A percentile compares a stretch with the other conserved stretches of the same genome.
These are phyloP conservation scores for Penicillium fuscoglaucum DNA, from an alignment of 2,329 filamentous ascomycete genomes.

Conservation along the genomic window DNA sequence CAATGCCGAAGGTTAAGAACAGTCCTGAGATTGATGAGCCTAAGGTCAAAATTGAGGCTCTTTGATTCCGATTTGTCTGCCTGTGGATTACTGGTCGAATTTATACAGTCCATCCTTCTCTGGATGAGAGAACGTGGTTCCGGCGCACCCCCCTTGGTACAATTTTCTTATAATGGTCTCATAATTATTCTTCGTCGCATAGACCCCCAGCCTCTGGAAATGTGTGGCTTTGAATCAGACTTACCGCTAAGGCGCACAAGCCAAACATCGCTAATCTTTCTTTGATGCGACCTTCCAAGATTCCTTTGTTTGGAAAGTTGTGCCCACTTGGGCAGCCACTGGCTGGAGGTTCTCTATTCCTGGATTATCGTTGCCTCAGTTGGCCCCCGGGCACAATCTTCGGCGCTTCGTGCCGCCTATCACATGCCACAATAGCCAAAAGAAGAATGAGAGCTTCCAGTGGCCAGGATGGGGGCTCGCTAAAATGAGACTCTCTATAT, in stretches of 20 bases:
- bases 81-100: neutral
- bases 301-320: neutral
- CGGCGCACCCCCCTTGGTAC: no score
- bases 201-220: neutral
- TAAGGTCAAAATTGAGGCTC: constrained; percentile 28
- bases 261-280: neutral
- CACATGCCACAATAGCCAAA: neutral
- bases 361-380: neutral
- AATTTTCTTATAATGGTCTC: neutral
- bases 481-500: no score
- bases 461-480: no score
- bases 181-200: neutral
- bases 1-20: constrained; percentile 50
- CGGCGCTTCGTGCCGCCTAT: neutral
- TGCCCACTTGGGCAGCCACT: neutral
- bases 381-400: neutral
- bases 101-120: neutral
- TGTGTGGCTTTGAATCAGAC: neutral
- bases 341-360: neutral
- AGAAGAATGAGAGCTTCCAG: neutral
- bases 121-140: neutral
- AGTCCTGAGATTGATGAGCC: constrained; percentile 21
- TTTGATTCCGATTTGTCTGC: neutral
- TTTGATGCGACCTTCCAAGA: neutral
- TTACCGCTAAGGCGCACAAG: no score